Evolutionary conservation across 2,329 filamentous ascomycete genomes (phyloP).

Genomic region (Blastomyces percursus): DNA sequence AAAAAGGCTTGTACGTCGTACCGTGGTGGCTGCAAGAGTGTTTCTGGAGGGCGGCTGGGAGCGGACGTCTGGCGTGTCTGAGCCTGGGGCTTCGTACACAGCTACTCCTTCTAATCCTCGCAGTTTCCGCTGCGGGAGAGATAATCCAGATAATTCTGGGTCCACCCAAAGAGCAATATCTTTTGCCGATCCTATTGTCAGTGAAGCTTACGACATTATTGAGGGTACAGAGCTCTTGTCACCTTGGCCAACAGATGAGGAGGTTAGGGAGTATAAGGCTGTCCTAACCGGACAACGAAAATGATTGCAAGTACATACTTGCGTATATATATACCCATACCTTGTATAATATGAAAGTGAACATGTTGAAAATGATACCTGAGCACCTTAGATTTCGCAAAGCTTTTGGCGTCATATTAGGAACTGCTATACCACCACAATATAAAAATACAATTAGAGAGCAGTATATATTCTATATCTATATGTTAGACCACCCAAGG

Average conservation of each 20-base stretch:
- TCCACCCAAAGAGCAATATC: constrained; percentile 6
- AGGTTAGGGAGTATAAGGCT: constrained; percentile 29
- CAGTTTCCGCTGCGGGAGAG: too few species aligned
- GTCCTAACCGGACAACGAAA: background rate
- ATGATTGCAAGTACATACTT: background rate
- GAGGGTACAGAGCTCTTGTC: constrained; percentile 17
- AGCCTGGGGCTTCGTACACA: background rate
- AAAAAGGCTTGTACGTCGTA: constrained; percentile 28
- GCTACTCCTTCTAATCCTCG: background rate
- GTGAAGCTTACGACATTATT: constrained; percentile 31
- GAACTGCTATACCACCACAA: background rate
- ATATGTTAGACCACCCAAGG: background rate
- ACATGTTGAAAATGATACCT: background rate
- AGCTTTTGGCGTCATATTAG: background rate
- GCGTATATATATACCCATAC: background rate
- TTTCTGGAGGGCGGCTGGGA: constrained; percentile 31
- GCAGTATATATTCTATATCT: background rate
- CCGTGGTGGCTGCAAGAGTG: constrained; percentile 30
- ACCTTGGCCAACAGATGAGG: constrained; percentile 33
- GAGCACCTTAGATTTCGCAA: background rate
- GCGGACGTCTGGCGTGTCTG: background rate
- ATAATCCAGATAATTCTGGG: background rate
- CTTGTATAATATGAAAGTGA: background rate
- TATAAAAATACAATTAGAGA: background rate
- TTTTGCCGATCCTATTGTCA: constrained; percentile 21